Evolutionary conservation across 2,329 filamentous ascomycete genomes (phyloP).

Genomic region (Paecilomyces sp.): DNA sequence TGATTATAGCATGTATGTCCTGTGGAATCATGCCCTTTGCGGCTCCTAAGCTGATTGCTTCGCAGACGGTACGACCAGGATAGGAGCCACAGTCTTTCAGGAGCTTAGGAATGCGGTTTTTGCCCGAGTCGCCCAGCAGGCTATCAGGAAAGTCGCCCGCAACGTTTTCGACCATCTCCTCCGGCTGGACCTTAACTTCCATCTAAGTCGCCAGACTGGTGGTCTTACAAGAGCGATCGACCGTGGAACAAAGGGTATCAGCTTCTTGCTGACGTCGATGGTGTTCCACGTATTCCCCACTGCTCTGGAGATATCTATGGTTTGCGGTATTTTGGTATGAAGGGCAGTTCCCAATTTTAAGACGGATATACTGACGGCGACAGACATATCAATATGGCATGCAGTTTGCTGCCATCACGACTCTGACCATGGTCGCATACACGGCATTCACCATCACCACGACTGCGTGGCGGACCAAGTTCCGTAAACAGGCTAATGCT

Average conservation of each 20-base stretch:
- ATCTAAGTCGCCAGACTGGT: conserved; percentile 88
- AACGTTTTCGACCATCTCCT: conserved; percentile 91
- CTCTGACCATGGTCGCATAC: conserved; percentile 85
- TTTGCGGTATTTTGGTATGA: conserved; percentile 77
- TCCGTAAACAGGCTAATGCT: conserved; percentile 87
- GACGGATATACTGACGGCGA: background rate
- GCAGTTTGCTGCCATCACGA: conserved; percentile 86
- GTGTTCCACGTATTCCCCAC: conserved; percentile 96
- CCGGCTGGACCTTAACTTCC: conserved; percentile 84
- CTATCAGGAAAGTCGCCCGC: conserved; percentile 81
- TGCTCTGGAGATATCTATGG: conserved; percentile 85
- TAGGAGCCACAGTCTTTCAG: conserved; percentile 84
- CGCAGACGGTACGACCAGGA: conserved; percentile 71
- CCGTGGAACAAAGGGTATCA: conserved; percentile 95
- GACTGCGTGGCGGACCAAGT: conserved; percentile 95
- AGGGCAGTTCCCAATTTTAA: background rate
- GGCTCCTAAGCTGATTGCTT: conserved; percentile 7
- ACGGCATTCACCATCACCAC: conserved; percentile 95
- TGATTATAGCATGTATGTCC: conserved; percentile 76
- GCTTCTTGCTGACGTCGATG: conserved; percentile 94
- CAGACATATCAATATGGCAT: conserved; percentile 88
- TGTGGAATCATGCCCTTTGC: background rate
- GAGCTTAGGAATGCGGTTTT: conserved; percentile 95
- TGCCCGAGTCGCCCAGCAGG: conserved; percentile 93
- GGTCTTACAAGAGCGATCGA: conserved; percentile 92